phyloP scores from a whole-genome alignment of 257 asterid species.

The Gynochthodes officinalis region DNA sequence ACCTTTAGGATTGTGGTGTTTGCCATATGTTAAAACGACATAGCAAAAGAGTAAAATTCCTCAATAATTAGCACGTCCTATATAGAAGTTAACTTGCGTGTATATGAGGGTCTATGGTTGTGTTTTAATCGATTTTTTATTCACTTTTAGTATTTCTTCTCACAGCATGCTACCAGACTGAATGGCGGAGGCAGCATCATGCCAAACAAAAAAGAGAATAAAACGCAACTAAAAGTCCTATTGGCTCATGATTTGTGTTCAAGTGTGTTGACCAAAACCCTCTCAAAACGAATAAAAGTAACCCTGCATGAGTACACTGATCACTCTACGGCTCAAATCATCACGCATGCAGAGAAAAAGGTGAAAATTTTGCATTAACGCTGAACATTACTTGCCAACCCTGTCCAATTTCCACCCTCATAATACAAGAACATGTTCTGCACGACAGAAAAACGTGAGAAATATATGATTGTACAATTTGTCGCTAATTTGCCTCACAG shows the following conservation, averaged over 20 bases:
- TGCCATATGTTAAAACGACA: no score
- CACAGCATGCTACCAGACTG: no score
- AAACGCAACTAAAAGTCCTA: background rate
- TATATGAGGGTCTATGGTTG: no score
- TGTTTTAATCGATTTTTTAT: no score
- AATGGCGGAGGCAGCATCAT: background rate
- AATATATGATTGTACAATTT: background rate
- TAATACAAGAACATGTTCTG: background rate
- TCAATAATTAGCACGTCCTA: no score
- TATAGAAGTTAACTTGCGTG: no score
- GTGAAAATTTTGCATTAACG: background rate
- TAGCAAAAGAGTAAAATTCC: no score
- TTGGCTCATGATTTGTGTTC: background rate
- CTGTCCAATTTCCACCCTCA: background rate
- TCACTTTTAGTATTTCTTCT: no score
- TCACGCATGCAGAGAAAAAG: conserved; percentile 7
- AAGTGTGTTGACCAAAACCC: background rate
- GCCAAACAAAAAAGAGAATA: background rate
- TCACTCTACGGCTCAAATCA: background rate
- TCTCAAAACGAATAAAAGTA: background rate
- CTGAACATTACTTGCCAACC: background rate
- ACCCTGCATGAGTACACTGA: no score
- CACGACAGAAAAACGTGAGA: background rate
- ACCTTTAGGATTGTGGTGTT: no score
- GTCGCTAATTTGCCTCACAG: background rate